Evolutionary conservation across 176 grass and related monocot species (phyloP).

Genomic region (Carex scoparia): DNA sequence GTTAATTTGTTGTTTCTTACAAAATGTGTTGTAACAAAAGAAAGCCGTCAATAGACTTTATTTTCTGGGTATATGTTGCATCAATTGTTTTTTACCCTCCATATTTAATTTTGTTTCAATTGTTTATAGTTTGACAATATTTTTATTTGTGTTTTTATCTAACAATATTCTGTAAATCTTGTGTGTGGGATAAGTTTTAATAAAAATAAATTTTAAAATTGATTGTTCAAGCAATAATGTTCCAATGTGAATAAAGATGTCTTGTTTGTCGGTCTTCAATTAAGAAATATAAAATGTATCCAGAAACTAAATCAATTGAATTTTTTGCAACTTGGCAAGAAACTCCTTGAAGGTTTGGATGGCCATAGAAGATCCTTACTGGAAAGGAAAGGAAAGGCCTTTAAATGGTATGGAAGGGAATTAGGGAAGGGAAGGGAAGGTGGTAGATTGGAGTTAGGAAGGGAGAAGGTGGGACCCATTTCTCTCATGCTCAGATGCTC

Average conservation of each 20-base stretch:
- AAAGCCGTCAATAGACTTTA: not conserved
- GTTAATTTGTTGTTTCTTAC: not conserved
- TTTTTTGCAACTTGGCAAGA: not conserved
- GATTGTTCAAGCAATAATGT: too few species aligned
- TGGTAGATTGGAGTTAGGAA: constrained; percentile 30
- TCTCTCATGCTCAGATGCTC: constrained; percentile 6
- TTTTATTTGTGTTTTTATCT: too few species aligned
- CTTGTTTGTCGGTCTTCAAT: too few species aligned
- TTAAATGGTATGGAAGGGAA: not conserved
- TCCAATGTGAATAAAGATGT: too few species aligned
- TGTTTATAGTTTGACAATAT: not conserved
- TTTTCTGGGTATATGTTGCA: too few species aligned
- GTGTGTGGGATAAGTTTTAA: too few species aligned
- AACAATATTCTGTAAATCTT: too few species aligned
- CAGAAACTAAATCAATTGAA: too few species aligned
- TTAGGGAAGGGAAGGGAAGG: not conserved
- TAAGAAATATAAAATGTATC: too few species aligned
- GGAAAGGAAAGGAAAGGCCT: not conserved
- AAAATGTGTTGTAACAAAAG: not conserved
- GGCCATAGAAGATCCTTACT: not conserved
- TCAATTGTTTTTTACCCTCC: not conserved
- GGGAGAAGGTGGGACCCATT: constrained; percentile 8
- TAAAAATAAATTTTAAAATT: too few species aligned
- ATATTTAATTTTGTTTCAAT: not conserved
- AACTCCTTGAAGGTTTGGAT: not conserved